phyloP scores from a whole-genome alignment of 2,329 filamentous ascomycete genomes.

The Xenosphaeropsis pyriputrescens region DNA sequence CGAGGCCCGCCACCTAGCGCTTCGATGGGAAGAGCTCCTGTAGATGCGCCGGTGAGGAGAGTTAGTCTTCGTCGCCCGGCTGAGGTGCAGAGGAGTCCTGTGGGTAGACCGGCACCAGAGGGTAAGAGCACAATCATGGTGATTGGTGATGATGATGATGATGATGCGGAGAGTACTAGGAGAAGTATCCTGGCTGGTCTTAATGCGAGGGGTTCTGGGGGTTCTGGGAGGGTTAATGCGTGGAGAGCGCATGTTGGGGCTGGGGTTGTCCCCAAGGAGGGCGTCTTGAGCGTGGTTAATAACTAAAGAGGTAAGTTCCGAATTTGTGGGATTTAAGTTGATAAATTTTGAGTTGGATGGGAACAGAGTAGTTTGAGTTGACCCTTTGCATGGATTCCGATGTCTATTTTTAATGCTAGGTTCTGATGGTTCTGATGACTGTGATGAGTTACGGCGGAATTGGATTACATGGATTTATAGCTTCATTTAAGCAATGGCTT shows the following conservation, averaged over 20 bases:
- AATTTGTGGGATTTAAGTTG: too few species aligned
- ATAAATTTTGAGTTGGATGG: too few species aligned
- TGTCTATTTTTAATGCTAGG: too few species aligned
- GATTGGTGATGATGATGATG: background rate
- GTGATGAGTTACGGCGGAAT: too few species aligned
- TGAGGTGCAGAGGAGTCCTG: too few species aligned
- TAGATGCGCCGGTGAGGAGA: constrained; percentile 13
- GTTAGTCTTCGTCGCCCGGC: constrained; percentile 10
- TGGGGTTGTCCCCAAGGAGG: constrained; percentile 14
- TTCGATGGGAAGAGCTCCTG: constrained; percentile 10
- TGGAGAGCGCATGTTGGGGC: constrained; percentile 16
- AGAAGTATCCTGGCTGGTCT: constrained; percentile 15
- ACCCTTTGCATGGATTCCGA: too few species aligned
- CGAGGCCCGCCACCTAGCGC: constrained; percentile 5
- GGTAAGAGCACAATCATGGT: constrained; percentile 1
- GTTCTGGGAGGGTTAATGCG: constrained; percentile 13
- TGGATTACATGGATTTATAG: too few species aligned
- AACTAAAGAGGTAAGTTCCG: too few species aligned
- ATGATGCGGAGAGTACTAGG: constrained; percentile 1
- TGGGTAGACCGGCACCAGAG: too few species aligned
- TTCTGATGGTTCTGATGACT: too few species aligned
- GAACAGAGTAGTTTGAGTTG: too few species aligned
- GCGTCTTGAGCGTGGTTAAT: constrained; percentile 5
- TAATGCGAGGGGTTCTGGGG: constrained; percentile 4
- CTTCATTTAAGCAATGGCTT: too few species aligned